These are phyloP conservation scores for Durotheca rogersii DNA, from an alignment of 495 filamentous ascomycete species.

Conservation along the genomic window DNA sequence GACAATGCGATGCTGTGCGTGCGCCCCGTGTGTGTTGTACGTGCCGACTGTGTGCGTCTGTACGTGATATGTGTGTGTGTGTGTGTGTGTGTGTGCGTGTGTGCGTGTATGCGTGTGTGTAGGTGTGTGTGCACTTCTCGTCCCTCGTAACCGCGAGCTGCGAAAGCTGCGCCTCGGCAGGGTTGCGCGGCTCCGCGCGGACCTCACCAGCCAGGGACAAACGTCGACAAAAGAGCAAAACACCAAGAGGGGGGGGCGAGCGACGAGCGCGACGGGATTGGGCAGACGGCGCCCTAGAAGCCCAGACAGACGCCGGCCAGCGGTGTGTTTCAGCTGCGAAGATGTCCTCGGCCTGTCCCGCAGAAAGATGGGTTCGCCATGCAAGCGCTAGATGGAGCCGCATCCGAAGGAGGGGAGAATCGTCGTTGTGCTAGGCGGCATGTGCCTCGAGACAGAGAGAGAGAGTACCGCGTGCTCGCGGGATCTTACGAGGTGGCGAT, in stretches of 20 bases:
- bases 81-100: neutral
- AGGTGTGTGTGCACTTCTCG: too few species aligned
- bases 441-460: too few species aligned
- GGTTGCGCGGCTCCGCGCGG: neutral
- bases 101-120: neutral
- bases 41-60: too few species aligned
- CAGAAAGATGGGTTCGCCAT: constrained; percentile 2
- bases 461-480: constrained; percentile 4
- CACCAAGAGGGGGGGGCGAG: too few species aligned
- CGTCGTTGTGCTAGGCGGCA: constrained; percentile 4
- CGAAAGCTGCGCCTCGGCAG: constrained; percentile 15
- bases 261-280: too few species aligned
- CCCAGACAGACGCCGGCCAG: neutral
- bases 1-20: constrained; percentile 6
- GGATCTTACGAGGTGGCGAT: constrained; percentile 19
- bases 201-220: constrained; percentile 4
- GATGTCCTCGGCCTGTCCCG: constrained; percentile 4
- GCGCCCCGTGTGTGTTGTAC: too few species aligned
- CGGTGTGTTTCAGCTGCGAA: constrained; percentile 7
- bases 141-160: too few species aligned
- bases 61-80: too few species aligned
- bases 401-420: constrained; percentile 12
- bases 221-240: neutral
- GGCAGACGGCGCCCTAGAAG: neutral
- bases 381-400: constrained; percentile 19